Conservation (phyloP, 495 filamentous ascomycete genomes). For the Daldinia bambusicola region DNA sequence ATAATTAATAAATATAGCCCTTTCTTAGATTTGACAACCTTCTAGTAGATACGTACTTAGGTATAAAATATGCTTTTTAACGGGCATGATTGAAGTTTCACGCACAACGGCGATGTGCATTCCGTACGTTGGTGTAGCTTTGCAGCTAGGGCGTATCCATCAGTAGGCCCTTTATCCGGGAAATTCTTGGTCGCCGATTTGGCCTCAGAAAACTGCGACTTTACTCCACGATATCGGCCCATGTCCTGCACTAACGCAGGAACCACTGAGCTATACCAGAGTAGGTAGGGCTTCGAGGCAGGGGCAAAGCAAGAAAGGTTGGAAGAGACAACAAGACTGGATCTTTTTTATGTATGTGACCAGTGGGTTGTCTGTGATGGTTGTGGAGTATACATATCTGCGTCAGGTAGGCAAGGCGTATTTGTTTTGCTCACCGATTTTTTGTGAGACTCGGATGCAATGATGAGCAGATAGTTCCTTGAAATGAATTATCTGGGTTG, state of each 20-base stretch:
- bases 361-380: not conserved
- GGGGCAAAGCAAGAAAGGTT: slow-evolving; percentile 1
- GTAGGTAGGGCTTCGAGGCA: slow-evolving; percentile 11
- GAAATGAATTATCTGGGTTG: slow-evolving; percentile 24
- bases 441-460: not conserved
- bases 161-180: slow-evolving; percentile 9
- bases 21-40: not conserved
- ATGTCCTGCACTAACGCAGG: slow-evolving; percentile 38
- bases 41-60: not conserved
- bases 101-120: not conserved
- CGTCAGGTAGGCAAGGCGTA: not conserved
- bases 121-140: slow-evolving; percentile 4
- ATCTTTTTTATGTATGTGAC: not conserved
- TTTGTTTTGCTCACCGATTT: slow-evolving; percentile 12
- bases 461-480: not conserved
- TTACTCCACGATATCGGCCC: slow-evolving; percentile 28
- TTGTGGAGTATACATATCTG: not conserved
- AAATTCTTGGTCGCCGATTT: slow-evolving; percentile 15
- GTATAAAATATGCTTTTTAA: not conserved
- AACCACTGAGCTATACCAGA: slow-evolving; percentile 25
- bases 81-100: not conserved
- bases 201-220: slow-evolving; percentile 5
- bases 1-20: not conserved
- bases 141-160: not conserved
- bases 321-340: not conserved